Evolutionary conservation across 2,329 filamentous ascomycete species (phyloP), one percentile per base, ranked within the genome.

Genomic region (Metarhizium robertsii): DNA sequence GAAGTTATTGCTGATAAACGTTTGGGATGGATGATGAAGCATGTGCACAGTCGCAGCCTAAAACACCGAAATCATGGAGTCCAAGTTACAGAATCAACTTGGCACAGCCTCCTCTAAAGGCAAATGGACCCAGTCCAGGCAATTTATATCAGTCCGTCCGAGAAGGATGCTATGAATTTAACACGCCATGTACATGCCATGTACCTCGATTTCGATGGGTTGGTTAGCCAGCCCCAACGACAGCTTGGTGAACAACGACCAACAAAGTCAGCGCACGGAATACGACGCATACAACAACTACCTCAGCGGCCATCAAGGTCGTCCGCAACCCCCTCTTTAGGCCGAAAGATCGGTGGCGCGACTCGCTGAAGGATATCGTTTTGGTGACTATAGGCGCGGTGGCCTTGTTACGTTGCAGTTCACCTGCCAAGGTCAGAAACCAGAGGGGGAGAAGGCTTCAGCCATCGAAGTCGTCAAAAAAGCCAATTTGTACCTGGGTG

Each of bases 341-440:
- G 52, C 36, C 10, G n/a, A n/a, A 48, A 30, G 30, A 25, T 25
- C 36, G 29, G 30, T 40, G 25, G 25, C 25, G 25, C 25, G 25
- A 25, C 3, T 25, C 4, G 25, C 25, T 13, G 30, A 29, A 47
- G 30, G 47, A 50, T 29, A 36, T 53, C 20, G 18, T 25, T 47
- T 43, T 30, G 25, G 52, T n/a, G 18, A 42, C n/a, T 36, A 18
- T 16, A 48, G 14, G 32, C 47, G 14, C 34, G 47, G 2, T 40
- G 13, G 38, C 29, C 42, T 34, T 42, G 53, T 40, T 34, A 52
- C 49, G 49, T 55, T 55, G 53, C 53, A 55, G 48, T 40, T 32
- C 29, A 51, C 53, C 40, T 43, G 40, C 30, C 48, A 50, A 46
- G 38, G 38, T 40, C 47, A 47, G 47, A 34, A 34, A 49, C 47